Base-by-base conservation (phyloP, 768 basidiomycete species). In the Hypholoma sublateritium region DNA sequence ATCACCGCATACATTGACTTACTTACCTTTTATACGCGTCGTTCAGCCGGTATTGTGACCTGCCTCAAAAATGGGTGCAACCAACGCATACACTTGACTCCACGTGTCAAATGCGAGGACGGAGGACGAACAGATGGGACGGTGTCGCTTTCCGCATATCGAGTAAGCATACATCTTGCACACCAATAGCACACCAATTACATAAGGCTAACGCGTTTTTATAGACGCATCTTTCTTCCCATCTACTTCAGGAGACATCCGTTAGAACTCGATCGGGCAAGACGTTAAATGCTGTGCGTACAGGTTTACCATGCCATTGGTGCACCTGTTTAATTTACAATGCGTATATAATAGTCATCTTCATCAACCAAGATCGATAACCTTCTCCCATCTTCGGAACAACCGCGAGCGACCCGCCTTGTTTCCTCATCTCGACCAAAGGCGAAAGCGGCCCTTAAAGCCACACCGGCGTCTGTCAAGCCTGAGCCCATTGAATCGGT, bases 31-130 rank as follows among this genome's bases (percentile, higher is more conserved):
- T 22, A 32, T 32, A 32, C 28, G 56, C 12, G 41, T 24, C 34
- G 32, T 42, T 45, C 50, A 84, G 82, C 68, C 61, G 82, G 81
- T 17, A 57, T 59, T 16, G 64, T 78, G 16, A 70, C 67, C 7
- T 84, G 83, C 57, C 65, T 79, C n/a, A 80, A 83, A 64, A 61
- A 71, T n/a, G 75, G 74, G 6, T 84, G 83, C 62, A 62, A 72
- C 42, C 51, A 65, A 41, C 43, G 56, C 14, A 72, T 83, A 24
- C 47, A 67, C 3, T 70, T 84, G 35, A 59, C 57, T 5, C 57
- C 60, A 35, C 72, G 72, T 50, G 45, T 62, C 16, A 67, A 63
- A 28, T 57, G 58, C 1, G 54, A 60, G 4, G 79, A 80, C 64
- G 77, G 79, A n/a, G 80, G 81, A 12, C 66, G 64, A 58, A 52